Base-by-base conservation (phyloP, 306 rosid species). In the Corylus heterophylla region DNA sequence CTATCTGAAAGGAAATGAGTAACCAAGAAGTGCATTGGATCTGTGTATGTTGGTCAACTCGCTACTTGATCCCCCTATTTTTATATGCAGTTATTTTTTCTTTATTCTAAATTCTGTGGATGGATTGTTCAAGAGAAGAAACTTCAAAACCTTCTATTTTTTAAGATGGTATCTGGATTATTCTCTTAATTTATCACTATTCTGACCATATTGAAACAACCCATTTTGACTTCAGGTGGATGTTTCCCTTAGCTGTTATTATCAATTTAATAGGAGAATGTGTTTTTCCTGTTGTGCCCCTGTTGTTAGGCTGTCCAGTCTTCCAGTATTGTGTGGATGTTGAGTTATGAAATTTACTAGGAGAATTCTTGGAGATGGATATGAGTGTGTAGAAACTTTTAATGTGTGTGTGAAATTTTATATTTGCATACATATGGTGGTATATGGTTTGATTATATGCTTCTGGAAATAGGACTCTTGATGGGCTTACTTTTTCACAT, bases 321-420 rank as follows among this genome's bases (percentile, higher is more conserved):
- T 64, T 35, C 70, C 70, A 14, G 51, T 29, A 31, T 67, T 39
- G 51, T 16, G 27, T 39, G 29, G 44, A 42, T 18, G 27, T 8
- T 39, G 17, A 64, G n/a, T 64, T 35, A 18, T 35, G 17, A 39
- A 14, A 1, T 16, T 18, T 64, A 2, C 10, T 9, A 7, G 37
- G 31, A 8, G 48, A 31, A 31, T 64, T 64, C 37, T 67, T 39
- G 49, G 49, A 67, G 72, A 67, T 67, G 72, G 42, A 67, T 67
- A 67, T 5, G 14, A 18, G 12, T 39, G 4, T 44, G 8, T 10
- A 4, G 51, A 37, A 8, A 37, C 7, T 18, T 62, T 67, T 42
- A 17, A 49, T 12, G 52, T 9, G 27, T 59, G 66, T 59, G 7
- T 11, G 31, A 10, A 59, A 59, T 22, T 22, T 59, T 20, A 22